Conservation (phyloP, 805 yeast species). For the Teunomyces kruisii region DNA sequence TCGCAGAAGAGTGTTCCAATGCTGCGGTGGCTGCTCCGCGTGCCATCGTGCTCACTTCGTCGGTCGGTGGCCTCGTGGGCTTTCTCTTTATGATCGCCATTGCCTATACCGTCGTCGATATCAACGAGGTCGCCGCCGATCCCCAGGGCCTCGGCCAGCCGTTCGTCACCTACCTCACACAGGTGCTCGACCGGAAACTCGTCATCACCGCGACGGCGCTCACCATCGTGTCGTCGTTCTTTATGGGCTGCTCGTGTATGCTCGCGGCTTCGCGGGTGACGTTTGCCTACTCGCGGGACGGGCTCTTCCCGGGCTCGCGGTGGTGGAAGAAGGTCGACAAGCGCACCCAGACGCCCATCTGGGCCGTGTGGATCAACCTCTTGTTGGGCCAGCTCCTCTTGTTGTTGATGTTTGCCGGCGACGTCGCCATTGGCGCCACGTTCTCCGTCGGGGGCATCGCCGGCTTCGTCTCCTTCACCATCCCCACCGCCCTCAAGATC, state of each 20-base stretch:
- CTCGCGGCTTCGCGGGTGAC: constrained; percentile 67
- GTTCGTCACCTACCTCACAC: constrained; percentile 53
- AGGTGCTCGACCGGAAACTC: constrained; percentile 42
- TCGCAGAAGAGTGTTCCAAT: constrained; percentile 70
- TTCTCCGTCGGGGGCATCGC: constrained; percentile 74
- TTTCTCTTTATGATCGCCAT: constrained; percentile 59
- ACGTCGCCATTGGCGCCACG: constrained; percentile 65
- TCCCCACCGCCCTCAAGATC: constrained; percentile 60
- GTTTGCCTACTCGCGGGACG: constrained; percentile 67
- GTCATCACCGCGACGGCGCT: constrained; percentile 43
- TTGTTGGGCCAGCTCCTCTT: constrained; percentile 54
- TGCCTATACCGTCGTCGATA: constrained; percentile 58
- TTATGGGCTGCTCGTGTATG: constrained; percentile 61
- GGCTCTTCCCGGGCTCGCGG: constrained; percentile 59
- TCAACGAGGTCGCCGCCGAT: constrained; percentile 46
- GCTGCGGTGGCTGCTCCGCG: constrained; percentile 65
- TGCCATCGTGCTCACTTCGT: constrained; percentile 60
- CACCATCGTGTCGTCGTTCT: constrained; percentile 40
- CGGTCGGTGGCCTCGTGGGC: constrained; percentile 56
- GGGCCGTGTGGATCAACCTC: constrained; percentile 62
- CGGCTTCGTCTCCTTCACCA: constrained; percentile 63
- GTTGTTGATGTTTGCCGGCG: constrained; percentile 62
- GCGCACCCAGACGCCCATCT: constrained; percentile 58
- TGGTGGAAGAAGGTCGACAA: constrained; percentile 51
- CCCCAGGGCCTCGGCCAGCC: constrained; percentile 58